Percentiles rank a stretch among this genome's conserved stretches.
Evolutionary conservation across 2,329 filamentous ascomycete genomes (phyloP).

Genomic region (Penicillium sp.): DNA sequence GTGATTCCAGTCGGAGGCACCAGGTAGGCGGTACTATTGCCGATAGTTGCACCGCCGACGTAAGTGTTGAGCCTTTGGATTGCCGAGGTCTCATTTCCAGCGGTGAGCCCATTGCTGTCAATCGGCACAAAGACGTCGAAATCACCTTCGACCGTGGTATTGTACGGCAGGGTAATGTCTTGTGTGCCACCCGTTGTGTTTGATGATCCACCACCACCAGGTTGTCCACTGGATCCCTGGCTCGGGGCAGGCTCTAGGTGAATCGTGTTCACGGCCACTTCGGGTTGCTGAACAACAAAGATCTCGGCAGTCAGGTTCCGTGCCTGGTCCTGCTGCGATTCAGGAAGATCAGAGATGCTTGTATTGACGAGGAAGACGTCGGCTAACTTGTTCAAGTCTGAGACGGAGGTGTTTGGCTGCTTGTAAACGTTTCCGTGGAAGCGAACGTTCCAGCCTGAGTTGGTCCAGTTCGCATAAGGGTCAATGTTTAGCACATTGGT

Average conservation of each 20-base stretch:
- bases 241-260: conserved; percentile 61
- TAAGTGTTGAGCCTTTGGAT: conserved; percentile 71
- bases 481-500: conserved; percentile 25
- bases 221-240: conserved; percentile 45
- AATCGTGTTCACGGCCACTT: conserved; percentile 38
- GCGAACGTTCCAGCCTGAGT: conserved; percentile 73
- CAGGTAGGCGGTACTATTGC: conserved; percentile 75
- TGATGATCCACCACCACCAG: conserved; percentile 22
- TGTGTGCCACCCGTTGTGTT: conserved; percentile 58
- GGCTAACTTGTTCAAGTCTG: conserved; percentile 67
- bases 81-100: conserved; percentile 63
- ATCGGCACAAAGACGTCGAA: conserved; percentile 71
- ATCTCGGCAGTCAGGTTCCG: conserved; percentile 72
- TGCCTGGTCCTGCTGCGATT: conserved; percentile 64
- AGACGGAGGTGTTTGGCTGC: conserved; percentile 65
- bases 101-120: conserved; percentile 55
- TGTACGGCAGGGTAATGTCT: conserved; percentile 62
- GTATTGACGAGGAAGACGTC: conserved; percentile 70
- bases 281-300: conserved; percentile 70
- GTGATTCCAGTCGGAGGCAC: conserved; percentile 71
- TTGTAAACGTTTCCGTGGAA: conserved; percentile 83
- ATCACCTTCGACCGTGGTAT: conserved; percentile 68
- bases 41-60: conserved; percentile 62
- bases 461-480: conserved; percentile 72
- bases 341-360: conserved; percentile 59